Evolutionary conservation across 176 grass and related monocot species (phyloP).

Genomic region (Oropetium thomaeum): DNA sequence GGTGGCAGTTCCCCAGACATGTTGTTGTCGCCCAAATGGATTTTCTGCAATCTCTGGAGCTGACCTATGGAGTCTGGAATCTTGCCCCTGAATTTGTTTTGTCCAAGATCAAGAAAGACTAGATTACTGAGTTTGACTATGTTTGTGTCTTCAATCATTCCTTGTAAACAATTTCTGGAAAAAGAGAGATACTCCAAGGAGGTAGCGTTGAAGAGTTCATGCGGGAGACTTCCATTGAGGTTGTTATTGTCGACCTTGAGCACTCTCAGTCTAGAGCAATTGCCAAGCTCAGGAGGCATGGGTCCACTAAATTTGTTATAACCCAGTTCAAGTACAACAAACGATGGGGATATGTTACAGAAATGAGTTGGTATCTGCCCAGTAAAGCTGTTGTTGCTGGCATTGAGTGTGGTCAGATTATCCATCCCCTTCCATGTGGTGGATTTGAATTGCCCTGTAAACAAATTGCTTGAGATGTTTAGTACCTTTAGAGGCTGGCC

Average conservation of each 20-base stretch:
- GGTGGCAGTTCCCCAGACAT: slow-evolving; percentile 36
- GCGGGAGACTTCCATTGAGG: slow-evolving; percentile 5
- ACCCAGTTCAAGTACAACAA: slow-evolving; percentile 16
- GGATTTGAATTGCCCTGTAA: slow-evolving; percentile 25
- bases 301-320: slow-evolving; percentile 23
- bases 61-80: slow-evolving; percentile 25
- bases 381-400: slow-evolving; percentile 43
- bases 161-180: slow-evolving; percentile 1
- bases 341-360: neutral
- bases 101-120: slow-evolving; percentile 23
- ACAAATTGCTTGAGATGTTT: slow-evolving; percentile 47
- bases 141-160: neutral
- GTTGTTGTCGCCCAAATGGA: slow-evolving; percentile 9
- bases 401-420: slow-evolving; percentile 25
- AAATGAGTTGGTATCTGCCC: slow-evolving; percentile 4
- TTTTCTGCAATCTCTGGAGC: slow-evolving; percentile 23
- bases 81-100: neutral
- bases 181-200: slow-evolving; percentile 24
- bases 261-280: slow-evolving; percentile 25
- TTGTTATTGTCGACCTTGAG: slow-evolving; percentile 34
- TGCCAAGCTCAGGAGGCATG: neutral
- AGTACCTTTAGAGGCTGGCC: slow-evolving; percentile 7
- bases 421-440: neutral
- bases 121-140: slow-evolving; percentile 23
- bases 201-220: slow-evolving; percentile 32